Evolutionary conservation across 345 rosid species (phyloP), one percentile per base, ranked within the genome.

Genomic region (Brassica carinata): DNA sequence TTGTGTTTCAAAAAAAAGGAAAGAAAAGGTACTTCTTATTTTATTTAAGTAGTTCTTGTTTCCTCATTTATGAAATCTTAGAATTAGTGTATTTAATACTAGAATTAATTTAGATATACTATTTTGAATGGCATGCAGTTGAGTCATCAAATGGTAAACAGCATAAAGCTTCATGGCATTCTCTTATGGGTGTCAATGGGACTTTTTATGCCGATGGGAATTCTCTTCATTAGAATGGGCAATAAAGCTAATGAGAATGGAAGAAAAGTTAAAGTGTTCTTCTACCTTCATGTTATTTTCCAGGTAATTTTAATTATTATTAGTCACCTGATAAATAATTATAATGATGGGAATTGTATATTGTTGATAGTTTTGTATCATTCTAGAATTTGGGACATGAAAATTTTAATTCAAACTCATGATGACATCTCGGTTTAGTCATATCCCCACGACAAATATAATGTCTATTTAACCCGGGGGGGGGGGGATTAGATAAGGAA

Each of bases 141-240:
- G 78, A 91, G 84, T 86, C 75, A 87, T 29, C 80, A 82, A 59
- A 85, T 91, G 79, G 65, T 83, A 71, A 85, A 74, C 29, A 91
- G 88, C 74, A 87, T 94, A 59, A 80, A 80, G 71, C 76, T 91
- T 40, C 98, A 94, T 77, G 98, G 95, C 8, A 83, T 92, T 78
- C 90, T 92, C 76, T 86, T 91, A 17, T 94, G 98, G 98, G 89
- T 77, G 74, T 94, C 98, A 66, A 85, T 92, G 84, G 98, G 98
- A 26, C 83, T 94, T 75, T 83, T 94, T 73, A 88, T 87, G 89
- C 98, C 98, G 67, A 59, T 89, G 62, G 98, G 95, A 59, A 85
- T 94, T 63, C 88, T 94, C 27, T 73, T 85, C 23, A 84, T 91
- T 77, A 88, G 97, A 84, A 84, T 90, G 92, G 87, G 94, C 67